Evolutionary conservation across 179 eudicot species (phyloP), one percentile per base, ranked within the genome.

Genomic region (Camellia oleifera): DNA sequence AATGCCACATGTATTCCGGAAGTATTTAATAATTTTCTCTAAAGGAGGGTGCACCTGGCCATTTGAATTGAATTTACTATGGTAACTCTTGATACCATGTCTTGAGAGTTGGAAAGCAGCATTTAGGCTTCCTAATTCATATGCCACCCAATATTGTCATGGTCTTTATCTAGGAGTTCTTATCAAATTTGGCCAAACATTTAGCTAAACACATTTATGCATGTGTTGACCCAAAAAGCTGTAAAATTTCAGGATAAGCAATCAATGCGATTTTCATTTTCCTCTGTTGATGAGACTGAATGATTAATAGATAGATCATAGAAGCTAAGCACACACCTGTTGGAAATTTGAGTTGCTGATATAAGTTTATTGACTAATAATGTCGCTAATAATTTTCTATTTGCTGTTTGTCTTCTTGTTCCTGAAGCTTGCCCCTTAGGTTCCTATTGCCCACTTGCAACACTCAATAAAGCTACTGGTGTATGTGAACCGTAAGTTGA

Each of bases 381-480:
- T 50, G 72, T 72, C 62, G 77, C 52, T 78, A 65, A 65, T 78
- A 18, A 45, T 66, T 62, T 78, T 45, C 45, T 69, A 2, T 14
- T 53, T 53, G 40, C 50, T 32, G 62, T 18, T 23, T 82, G 67
- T 48, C 44, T 46, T 76, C 74, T 57, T 80, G 67, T 77, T 62
- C 32, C 77, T 87, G 83, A 81, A 94, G 98, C 98, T 73, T 94
- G 98, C 81, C 98, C 98, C 3, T 88, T 90, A 68, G 98, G 98
- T 72, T 81, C 98, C 7, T 90, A 92, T 72, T 94, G 98, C 81
- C 98, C 98, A 3, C 60, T 79, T 78, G 91, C 91, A 13, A 84
- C 76, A 11, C 89, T 91, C 74, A 90, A 94, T 77, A 67, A 78
- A 46, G 80, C 82, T 62, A 88, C 91, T 20, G 95, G 95, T 45